A percentile compares a stretch with the other conserved stretches of the same genome.
Evolutionary conservation across 2,329 filamentous ascomycete genomes (phyloP).

Genomic region (Colletotrichum gloeosporioides): DNA sequence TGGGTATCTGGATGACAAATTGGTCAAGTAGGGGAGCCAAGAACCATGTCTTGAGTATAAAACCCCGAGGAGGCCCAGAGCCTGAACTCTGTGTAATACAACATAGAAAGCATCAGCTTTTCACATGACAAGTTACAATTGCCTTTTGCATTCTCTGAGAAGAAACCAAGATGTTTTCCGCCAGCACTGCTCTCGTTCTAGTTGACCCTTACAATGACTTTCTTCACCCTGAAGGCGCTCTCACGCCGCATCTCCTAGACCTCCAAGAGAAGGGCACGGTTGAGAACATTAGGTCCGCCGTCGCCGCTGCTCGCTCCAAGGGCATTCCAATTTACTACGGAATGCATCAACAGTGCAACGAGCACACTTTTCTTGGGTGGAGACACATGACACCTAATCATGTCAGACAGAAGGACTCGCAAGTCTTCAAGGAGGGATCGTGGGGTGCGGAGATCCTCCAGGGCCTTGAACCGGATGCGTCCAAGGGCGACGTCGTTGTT

Average conservation of each 20-base stretch:
- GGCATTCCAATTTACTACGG: not conserved
- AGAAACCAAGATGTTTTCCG: not conserved
- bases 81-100: not conserved
- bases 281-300: not conserved
- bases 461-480: accelerated
- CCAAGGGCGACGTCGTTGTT: not conserved
- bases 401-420: not conserved
- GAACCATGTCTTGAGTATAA: not conserved
- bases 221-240: not conserved
- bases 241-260: not conserved
- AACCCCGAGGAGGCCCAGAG: accelerated
- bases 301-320: not conserved
- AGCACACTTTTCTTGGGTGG: accelerated
- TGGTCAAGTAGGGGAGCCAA: not conserved
- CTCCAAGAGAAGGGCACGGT: not conserved
- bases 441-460: not conserved
- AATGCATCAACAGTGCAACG: accelerated
- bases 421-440: not conserved
- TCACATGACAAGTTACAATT: not conserved
- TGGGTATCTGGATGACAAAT: not conserved
- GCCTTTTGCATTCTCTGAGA: not conserved
- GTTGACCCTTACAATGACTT: not conserved
- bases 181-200: not conserved
- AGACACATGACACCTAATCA: not conserved
- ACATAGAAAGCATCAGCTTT: not conserved